These are phyloP conservation scores for Circinella minor DNA, from an alignment of 371 early-diverging fungal genomes.

Conservation along the genomic window DNA sequence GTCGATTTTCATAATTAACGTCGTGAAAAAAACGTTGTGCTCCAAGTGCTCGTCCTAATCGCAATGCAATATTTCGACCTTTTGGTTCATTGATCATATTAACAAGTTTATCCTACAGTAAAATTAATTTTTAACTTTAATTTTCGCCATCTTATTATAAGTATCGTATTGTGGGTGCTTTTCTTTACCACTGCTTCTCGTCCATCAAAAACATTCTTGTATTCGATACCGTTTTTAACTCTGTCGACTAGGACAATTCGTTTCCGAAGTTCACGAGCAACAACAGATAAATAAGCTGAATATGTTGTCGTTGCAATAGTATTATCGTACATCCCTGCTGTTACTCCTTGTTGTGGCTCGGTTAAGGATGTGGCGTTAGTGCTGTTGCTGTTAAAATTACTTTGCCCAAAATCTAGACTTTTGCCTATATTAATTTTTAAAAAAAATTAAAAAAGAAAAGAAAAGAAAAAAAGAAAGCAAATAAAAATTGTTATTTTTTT, in stretches of 20 bases:
- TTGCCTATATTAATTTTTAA: background rate
- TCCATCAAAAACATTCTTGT: slow-evolving; percentile 83
- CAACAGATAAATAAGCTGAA: slow-evolving; percentile 81
- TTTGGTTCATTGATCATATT: slow-evolving; percentile 73
- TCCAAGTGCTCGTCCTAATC: slow-evolving; percentile 79
- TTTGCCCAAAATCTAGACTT: background rate
- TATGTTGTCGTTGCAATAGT: slow-evolving; percentile 18
- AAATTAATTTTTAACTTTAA: background rate
- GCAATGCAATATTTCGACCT: slow-evolving; percentile 73
- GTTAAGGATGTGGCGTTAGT: background rate
- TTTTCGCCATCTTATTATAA: no score
- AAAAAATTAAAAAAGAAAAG: background rate
- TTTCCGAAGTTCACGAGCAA: slow-evolving; percentile 73
- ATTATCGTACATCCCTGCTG: background rate
- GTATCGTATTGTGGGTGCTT: background rate
- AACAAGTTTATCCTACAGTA: slow-evolving; percentile 56
- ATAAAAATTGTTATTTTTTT: background rate
- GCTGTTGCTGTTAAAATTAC: background rate
- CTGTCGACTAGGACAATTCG: slow-evolving; percentile 56
- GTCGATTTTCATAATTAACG: slow-evolving; percentile 74
- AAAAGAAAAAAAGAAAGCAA: background rate
- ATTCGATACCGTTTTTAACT: slow-evolving; percentile 80
- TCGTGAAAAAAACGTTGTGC: slow-evolving; percentile 85
- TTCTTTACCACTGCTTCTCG: slow-evolving; percentile 70
- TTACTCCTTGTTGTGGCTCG: slow-evolving; percentile 1